A percentile compares a stretch with the other conserved stretches of the same genome.
These are phyloP conservation scores for Myrica gale DNA, from an alignment of 306 rosid species.

Conservation along the genomic window DNA sequence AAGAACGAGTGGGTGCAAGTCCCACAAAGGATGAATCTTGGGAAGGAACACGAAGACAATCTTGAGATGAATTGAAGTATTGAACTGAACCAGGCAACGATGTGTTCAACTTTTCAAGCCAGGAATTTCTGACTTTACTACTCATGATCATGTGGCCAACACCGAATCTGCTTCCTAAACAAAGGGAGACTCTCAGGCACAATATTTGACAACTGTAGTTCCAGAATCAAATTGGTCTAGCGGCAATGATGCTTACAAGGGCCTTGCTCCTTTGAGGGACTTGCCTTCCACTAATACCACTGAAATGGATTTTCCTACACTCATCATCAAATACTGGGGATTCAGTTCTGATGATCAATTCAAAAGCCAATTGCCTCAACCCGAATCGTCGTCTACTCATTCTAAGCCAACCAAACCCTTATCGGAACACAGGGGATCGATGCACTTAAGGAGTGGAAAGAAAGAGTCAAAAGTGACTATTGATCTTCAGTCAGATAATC, in stretches of 20 bases:
- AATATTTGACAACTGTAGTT: conserved; percentile 38
- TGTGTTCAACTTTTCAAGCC: conserved; percentile 27
- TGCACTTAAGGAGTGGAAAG: conserved; percentile 70
- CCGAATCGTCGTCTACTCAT: conserved; percentile 42
- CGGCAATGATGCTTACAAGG: conserved; percentile 39
- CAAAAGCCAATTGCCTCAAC: conserved; percentile 36
- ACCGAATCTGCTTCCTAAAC: conserved; percentile 49
- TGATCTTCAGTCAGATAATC: conserved; percentile 53
- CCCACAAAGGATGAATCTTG: conserved; percentile 48
- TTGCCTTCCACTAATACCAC: conserved; percentile 54
- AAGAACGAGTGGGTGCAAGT: conserved; percentile 44
- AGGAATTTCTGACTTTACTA: conserved; percentile 36
- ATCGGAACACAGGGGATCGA: conserved; percentile 64
- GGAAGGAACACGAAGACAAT: conserved; percentile 45
- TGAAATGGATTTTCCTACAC: conserved; percentile 52
- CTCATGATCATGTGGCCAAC: conserved; percentile 41
- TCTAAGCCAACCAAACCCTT: conserved; percentile 72
- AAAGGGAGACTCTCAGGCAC: conserved; percentile 43
- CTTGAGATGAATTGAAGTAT: conserved; percentile 35
- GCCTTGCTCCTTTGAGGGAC: conserved; percentile 53
- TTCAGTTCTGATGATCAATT: conserved; percentile 45
- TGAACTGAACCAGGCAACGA: conserved; percentile 39
- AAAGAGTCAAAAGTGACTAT: conserved; percentile 59
- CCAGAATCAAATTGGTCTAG: conserved; percentile 51
- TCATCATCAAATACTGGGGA: conserved; percentile 60